These are phyloP conservation scores for Symbiodinium pilosum DNA, from an alignment of 73 alveolate genomes.

Conservation along the genomic window DNA sequence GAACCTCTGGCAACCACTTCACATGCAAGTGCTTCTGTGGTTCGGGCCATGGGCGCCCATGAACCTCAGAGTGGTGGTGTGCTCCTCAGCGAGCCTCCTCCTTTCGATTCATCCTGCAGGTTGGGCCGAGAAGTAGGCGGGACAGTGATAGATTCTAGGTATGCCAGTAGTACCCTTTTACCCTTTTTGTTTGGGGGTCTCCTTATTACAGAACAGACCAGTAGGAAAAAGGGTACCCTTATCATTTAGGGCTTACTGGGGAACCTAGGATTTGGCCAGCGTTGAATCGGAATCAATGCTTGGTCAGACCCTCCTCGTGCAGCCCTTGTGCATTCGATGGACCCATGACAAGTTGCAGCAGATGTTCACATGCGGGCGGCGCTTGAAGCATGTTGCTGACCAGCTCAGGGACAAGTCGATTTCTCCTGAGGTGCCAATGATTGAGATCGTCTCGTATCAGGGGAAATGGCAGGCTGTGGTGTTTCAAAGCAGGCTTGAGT, in stretches of 20 bases:
- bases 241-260: too few relatives aligned
- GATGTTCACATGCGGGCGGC: constrained; percentile 49
- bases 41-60: background rate
- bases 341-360: constrained; percentile 45
- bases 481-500: background rate
- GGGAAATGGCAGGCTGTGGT: constrained; percentile 65
- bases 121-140: background rate
- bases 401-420: background rate
- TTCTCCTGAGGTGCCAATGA: background rate
- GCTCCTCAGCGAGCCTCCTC: background rate
- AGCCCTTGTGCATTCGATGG: constrained; percentile 7
- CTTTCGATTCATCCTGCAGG: background rate
- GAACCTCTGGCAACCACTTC: background rate
- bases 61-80: background rate
- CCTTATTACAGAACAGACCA: too few relatives aligned
- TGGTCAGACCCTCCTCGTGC: background rate
- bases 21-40: background rate
- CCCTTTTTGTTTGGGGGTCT: too few relatives aligned
- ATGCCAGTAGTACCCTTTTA: too few relatives aligned
- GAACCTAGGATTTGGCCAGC: background rate
- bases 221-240: too few relatives aligned
- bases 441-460: background rate
- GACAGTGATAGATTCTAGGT: background rate
- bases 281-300: background rate
- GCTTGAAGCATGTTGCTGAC: constrained; percentile 27